Conservation (phyloP, 2,329 filamentous ascomycete species). For the Mycosphaerella sp. region DNA sequence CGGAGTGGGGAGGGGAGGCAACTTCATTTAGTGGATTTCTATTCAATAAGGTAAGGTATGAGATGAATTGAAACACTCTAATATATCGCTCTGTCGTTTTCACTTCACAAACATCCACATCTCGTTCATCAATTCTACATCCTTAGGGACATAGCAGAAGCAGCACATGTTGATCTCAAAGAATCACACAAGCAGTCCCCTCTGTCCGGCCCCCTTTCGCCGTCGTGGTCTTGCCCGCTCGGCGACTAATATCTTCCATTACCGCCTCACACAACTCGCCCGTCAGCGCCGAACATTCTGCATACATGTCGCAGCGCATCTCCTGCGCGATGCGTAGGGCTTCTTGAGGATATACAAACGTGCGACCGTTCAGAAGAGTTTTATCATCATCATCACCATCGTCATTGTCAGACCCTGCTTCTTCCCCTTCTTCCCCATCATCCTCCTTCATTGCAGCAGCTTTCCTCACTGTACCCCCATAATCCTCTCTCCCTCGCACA, state of each 20-base stretch:
- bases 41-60: no score
- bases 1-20: no score
- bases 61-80: no score
- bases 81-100: no score
- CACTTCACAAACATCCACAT: no score
- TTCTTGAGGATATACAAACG: slow-evolving; percentile 47
- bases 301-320: slow-evolving; percentile 56
- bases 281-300: slow-evolving; percentile 56
- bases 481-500: slow-evolving; percentile 43
- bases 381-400: slow-evolving; percentile 28
- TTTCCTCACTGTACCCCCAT: slow-evolving; percentile 24
- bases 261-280: slow-evolving; percentile 52
- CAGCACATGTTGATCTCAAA: slow-evolving; percentile 12
- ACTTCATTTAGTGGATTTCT: no score
- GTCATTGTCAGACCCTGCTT: slow-evolving; percentile 27
- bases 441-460: slow-evolving; percentile 12
- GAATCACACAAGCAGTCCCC: slow-evolving; percentile 21
- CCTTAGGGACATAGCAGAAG: no score
- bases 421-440: slow-evolving; percentile 18
- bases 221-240: slow-evolving; percentile 54
- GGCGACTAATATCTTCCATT: slow-evolving; percentile 54
- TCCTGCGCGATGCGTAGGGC: slow-evolving; percentile 48
- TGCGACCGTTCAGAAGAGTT: slow-evolving; percentile 30
- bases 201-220: slow-evolving; percentile 41
- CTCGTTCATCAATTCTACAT: background rate